Base-by-base conservation (phyloP, 371 early-diverging fungal genomes). In the Dinochytrium kinnereticum region DNA sequence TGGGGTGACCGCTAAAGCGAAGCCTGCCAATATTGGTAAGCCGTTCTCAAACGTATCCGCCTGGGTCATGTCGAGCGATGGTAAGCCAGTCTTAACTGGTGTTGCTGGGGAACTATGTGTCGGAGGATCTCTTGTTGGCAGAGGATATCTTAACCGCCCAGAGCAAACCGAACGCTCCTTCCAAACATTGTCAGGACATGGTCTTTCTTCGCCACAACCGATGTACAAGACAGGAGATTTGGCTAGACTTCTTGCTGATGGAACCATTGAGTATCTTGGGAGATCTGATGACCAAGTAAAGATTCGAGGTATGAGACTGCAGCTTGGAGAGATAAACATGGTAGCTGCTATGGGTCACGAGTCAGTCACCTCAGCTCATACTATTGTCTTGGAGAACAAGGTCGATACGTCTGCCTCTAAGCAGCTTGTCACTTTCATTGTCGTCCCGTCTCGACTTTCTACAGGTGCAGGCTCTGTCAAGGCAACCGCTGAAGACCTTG, bases 281-380 rank as follows among this genome's bases (percentile, higher is more conserved):
- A 80, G 85, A 30, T 49, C 30, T 28, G 86, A 85, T 59, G 66
- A 76, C 21, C 86, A 85, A 68, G 77, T 85, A 70, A 86, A 86
- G 76, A 68, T 84, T 28, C 75, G 77, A 39, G 86, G 86, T 2
- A 75, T 75, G 64, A 80, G 86, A 30, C 78, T 86, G 50, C 83
- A 86, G 53, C 78, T 83, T 37, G 78, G 28, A 2, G 74, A 71
- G 36, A 37, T 53, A 19, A 55, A 55, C 26, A 26, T 26, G 57
- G 57, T 55, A 17, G 57, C 57, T 5, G 30, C 57, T 7, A 7
- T 10, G 30, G 57, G 17, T 10, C 15, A 55, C 57, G 57, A 55
- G 10, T 26, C 21, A 10, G 26, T 55, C 30, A 55, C 26, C 7
- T 26, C 57, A 10, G 57, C 57, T 10, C 24, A 55, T 26, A 55